Base-by-base conservation (phyloP, 202 grass and related monocot species). In the Cymbopogon flexuosus region DNA sequence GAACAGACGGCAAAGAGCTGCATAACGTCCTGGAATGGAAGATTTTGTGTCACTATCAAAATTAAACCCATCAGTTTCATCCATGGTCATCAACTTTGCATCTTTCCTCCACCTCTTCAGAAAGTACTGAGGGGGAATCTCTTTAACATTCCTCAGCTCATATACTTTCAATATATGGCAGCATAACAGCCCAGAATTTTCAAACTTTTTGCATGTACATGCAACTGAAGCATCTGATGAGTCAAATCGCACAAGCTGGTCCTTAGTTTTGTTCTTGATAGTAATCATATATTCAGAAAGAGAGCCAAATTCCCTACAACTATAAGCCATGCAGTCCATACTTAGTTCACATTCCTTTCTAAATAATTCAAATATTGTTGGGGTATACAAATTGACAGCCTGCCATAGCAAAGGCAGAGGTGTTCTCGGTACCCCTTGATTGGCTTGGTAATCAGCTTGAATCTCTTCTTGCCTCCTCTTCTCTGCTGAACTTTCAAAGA, bases 151-250 rank as follows among this genome's bases (percentile, higher is more conserved):
- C 75, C 84, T 93, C 39, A 93, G 72, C 49, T 91, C 95, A 76
- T 89, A 87, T 78, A 97, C 88, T 83, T 97, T 97, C 54, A 97
- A 72, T 84, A 97, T 69, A 89, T 97, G 95, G 34, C 89, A 94
- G 86, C 95, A 97, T 70, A 92, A 78, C 64, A 97, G 80, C 54
- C 92, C 95, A 81, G 75, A 42, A 81, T 65, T 71, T 93, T 94
- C 95, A 86, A 94, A 88, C 62, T 74, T 94, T 81, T 87, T 92
- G 69, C 95, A 94, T 40, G 89, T 97, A 76, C 95, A 97, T 41
- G 85, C 83, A 74, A 82, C 75, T n/a, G 89, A 87, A 79, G 76
- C 82, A 88, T 94, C 51, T 65, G 86, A 87, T 49, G 84, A 87
- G 74, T 97, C 90, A 79, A 97, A 94, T 62, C 82, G 89, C 66